A percentile compares a stretch with the other conserved stretches of the same genome.
phyloP scores from a whole-genome alignment of 2,329 filamentous ascomycete genomes.

The Pseudogymnoascus sp. region DNA sequence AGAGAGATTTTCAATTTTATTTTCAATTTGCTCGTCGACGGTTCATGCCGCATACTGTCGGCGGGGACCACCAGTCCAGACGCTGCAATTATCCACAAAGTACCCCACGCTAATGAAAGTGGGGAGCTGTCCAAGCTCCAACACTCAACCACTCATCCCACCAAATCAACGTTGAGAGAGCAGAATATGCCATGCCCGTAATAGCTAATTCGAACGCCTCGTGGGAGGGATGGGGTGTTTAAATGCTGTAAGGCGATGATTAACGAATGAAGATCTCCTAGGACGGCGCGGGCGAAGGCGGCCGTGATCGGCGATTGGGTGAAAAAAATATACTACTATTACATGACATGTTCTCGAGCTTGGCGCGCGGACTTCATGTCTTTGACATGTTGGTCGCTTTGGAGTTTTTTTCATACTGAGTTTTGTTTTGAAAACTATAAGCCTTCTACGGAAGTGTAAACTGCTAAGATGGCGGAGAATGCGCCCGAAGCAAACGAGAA shows the following conservation, averaged over 20 bases:
- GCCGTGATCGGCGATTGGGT: conserved; percentile 7
- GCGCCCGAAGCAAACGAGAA: neutral
- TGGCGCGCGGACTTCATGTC: neutral
- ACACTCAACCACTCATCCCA: neutral
- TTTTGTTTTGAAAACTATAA: neutral
- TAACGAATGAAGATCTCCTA: neutral
- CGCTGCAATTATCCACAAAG: no score
- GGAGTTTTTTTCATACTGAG: neutral
- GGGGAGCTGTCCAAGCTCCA: neutral
- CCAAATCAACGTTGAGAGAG: conserved; percentile 1
- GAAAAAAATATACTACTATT: neutral
- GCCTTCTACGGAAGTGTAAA: neutral
- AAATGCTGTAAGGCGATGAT: conserved; percentile 2
- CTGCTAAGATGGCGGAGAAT: neutral
- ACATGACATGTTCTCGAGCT: neutral
- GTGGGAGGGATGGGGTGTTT: neutral
- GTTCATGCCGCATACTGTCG: conserved; percentile 3
- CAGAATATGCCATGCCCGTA: neutral
- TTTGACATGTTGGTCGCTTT: neutral
- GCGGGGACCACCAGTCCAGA: neutral
- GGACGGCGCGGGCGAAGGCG: neutral
- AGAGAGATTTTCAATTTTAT: neutral
- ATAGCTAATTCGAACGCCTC: neutral
- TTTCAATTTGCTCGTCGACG: neutral
- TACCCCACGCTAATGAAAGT: neutral